Conservation (phyloP, 257 asterid species). For the Nicotiana noctiflora region DNA sequence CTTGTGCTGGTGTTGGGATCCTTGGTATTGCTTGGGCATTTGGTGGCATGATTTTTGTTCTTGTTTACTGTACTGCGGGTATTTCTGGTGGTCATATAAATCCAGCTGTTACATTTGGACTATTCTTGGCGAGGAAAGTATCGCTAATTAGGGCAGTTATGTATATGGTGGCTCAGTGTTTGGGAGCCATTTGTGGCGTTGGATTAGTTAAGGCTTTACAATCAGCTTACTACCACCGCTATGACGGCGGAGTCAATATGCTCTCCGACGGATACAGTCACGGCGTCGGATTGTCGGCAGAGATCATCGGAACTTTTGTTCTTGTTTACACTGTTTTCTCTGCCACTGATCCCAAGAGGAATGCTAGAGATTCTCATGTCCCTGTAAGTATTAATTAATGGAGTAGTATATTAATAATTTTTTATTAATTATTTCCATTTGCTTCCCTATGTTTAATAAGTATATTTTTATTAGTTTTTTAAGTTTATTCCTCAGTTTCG, state of each 20-base stretch:
- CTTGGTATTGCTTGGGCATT: constrained; percentile 52
- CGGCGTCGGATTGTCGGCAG: constrained; percentile 32
- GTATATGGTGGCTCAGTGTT: constrained; percentile 48
- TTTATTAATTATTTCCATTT: neutral
- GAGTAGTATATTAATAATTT: too few relatives aligned
- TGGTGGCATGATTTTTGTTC: constrained; percentile 46
- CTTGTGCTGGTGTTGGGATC: constrained; percentile 31
- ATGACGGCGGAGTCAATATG: constrained; percentile 37
- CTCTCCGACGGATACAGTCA: constrained; percentile 24
- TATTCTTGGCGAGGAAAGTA: constrained; percentile 42
- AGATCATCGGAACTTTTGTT: constrained; percentile 36
- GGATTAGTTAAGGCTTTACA: constrained; percentile 37
- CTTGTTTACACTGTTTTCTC: constrained; percentile 43
- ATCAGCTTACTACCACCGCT: constrained; percentile 18
- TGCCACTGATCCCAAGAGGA: constrained; percentile 53
- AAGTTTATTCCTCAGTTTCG: too few relatives aligned
- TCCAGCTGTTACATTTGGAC: constrained; percentile 45
- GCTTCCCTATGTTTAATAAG: too few relatives aligned
- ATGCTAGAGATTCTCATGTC: constrained; percentile 47
- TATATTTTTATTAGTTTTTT: too few relatives aligned
- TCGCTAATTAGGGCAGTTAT: constrained; percentile 33
- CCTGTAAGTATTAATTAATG: constrained; percentile 27
- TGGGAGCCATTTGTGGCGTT: constrained; percentile 46
- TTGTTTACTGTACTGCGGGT: constrained; percentile 51
- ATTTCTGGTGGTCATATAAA: constrained; percentile 49